Percentiles rank a stretch among this genome's conserved stretches.
These are phyloP conservation scores for Calendula officinalis DNA, from an alignment of 129 eudicot species.

Conservation along the genomic window DNA sequence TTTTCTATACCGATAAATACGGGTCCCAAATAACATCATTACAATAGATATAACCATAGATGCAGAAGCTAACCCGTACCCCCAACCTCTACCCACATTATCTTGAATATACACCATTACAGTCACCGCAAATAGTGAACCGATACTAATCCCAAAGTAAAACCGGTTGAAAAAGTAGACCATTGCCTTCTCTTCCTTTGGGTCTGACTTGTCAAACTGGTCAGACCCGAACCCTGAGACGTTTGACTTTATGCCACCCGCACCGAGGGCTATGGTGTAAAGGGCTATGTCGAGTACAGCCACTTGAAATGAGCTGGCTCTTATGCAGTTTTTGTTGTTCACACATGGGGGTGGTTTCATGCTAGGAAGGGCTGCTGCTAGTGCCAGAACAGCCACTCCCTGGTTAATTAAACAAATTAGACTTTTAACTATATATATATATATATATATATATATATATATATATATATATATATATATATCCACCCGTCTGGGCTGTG, in stretches of 20 bases:
- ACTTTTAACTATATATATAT: too few relatives aligned
- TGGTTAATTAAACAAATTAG: constrained; percentile 18
- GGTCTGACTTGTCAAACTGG: constrained; percentile 68
- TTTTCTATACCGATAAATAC: constrained; percentile 54
- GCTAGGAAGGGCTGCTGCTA: constrained; percentile 57
- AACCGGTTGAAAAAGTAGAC: constrained; percentile 78
- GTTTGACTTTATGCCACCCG: constrained; percentile 84
- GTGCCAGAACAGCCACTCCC: constrained; percentile 66
- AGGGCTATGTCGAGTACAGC: constrained; percentile 70
- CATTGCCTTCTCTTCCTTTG: constrained; percentile 73
- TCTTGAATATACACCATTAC: constrained; percentile 79
- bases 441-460: too few relatives aligned
- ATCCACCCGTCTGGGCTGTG: too few relatives aligned
- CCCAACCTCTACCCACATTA: constrained; percentile 76
- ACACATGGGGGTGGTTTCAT: constrained; percentile 72
- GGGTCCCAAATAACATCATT: constrained; percentile 54
- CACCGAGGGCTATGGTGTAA: constrained; percentile 78
- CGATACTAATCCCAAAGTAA: constrained; percentile 71
- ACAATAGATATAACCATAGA: constrained; percentile 63
- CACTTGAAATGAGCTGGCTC: constrained; percentile 55
- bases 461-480: too few relatives aligned
- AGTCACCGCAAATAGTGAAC: constrained; percentile 86
- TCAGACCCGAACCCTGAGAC: constrained; percentile 94
- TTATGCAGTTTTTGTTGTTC: constrained; percentile 40
- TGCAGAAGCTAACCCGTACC: constrained; percentile 74